Conservation (phyloP, 2,329 filamentous ascomycete genomes). For the Polytolypa hystricis region DNA sequence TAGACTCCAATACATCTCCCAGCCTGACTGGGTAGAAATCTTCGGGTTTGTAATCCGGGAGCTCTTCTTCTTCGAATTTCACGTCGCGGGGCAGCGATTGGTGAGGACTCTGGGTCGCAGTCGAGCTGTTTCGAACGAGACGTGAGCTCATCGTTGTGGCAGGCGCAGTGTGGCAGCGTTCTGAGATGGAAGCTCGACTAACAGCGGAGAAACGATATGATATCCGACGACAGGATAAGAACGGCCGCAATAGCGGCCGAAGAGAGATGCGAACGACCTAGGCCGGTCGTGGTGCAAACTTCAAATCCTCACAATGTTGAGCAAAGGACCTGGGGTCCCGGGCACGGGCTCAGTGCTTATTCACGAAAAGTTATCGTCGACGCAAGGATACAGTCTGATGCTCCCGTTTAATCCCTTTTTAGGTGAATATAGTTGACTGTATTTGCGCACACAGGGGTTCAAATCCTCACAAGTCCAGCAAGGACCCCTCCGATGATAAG, state of each 20-base stretch:
- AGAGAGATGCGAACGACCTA: neutral
- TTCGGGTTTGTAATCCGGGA: neutral
- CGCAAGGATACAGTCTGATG: too few relatives aligned
- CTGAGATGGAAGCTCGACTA: neutral
- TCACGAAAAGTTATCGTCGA: too few relatives aligned
- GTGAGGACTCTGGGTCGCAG: neutral
- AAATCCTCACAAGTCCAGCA: too few relatives aligned
- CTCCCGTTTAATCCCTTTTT: too few relatives aligned
- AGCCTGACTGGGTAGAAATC: constrained; percentile 1
- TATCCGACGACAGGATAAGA: neutral
- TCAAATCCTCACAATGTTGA: neutral
- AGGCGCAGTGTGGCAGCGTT: neutral
- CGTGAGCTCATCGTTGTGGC: neutral
- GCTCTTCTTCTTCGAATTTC: constrained; percentile 1
- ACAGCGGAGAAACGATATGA: neutral
- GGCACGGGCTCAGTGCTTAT: too few relatives aligned
- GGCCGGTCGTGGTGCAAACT: neutral
- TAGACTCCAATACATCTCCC: constrained; percentile 1
- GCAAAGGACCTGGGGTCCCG: too few relatives aligned
- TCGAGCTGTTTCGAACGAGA: neutral
- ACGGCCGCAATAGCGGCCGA: neutral
- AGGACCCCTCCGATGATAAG: too few relatives aligned
- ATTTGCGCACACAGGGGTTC: too few relatives aligned
- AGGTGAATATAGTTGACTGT: too few relatives aligned
- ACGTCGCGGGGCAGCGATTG: neutral